phyloP scores from a whole-genome alignment of 139 green algal species.

The Raphidocelis subcapitata region DNA sequence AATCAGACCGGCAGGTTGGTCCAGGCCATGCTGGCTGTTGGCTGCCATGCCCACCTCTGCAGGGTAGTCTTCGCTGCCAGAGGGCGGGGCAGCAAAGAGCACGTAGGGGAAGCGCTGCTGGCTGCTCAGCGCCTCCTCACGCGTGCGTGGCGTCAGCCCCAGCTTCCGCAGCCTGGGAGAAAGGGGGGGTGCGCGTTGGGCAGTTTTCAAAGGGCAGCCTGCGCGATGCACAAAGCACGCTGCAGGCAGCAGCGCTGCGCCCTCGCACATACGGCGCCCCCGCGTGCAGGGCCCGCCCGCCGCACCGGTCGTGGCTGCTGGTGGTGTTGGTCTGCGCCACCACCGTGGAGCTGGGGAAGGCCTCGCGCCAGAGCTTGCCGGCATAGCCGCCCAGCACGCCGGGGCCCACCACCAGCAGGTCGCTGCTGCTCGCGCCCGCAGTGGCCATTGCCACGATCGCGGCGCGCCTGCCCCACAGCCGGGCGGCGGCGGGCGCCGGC shows the following conservation, averaged over 20 bases:
- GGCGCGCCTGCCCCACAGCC: too few species aligned
- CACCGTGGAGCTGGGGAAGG: constrained; percentile 59
- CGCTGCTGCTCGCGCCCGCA: constrained; percentile 7
- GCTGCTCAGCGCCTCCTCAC: constrained; percentile 24
- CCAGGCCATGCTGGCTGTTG: neutral
- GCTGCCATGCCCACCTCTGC: constrained; percentile 62
- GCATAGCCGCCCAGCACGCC: constrained; percentile 85
- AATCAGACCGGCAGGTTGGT: too few species aligned
- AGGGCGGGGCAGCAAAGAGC: constrained; percentile 88
- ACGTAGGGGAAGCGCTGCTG: constrained; percentile 81
- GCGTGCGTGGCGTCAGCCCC: constrained; percentile 63
- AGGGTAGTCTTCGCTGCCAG: constrained; percentile 83
- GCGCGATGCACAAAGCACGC: too few species aligned
- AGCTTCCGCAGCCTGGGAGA: constrained; percentile 66
- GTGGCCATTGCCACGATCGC: too few species aligned
- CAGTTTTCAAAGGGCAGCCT: too few species aligned
- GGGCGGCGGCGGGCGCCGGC: too few species aligned
- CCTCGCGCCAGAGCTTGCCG: constrained; percentile 77
- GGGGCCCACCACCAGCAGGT: constrained; percentile 82
- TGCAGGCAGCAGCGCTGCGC: too few species aligned
- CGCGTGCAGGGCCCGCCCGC: too few species aligned
- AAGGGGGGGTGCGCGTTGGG: too few species aligned
- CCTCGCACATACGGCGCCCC: too few species aligned
- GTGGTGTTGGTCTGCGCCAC: constrained; percentile 90
- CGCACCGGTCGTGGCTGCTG: constrained; percentile 75